These are phyloP conservation scores for Ceratobasidium sp. DNA, from an alignment of 1,284 basidiomycete species.

Conservation along the genomic window DNA sequence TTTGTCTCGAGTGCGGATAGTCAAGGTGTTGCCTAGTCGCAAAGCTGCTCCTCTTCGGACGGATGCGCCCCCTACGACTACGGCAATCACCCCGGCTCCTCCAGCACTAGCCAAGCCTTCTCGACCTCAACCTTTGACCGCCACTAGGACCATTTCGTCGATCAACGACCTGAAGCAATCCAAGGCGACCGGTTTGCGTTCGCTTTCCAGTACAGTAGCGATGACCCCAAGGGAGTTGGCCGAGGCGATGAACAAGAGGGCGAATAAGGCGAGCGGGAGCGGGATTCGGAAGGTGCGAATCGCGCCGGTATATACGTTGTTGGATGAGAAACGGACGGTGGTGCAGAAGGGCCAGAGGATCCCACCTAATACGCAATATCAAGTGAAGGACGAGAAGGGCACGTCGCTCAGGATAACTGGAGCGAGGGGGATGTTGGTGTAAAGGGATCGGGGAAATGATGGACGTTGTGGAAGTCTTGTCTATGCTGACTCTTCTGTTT, in stretches of 20 bases:
- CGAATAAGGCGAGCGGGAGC: neutral
- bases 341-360: slow-evolving; percentile 14
- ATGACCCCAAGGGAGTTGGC: neutral
- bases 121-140: neutral
- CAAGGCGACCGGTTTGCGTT: neutral
- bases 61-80: slow-evolving; percentile 4
- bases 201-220: neutral
- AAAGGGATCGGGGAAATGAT: too few relatives aligned
- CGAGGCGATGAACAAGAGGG: neutral
- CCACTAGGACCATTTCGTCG: neutral
- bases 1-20: neutral
- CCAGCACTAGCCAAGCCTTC: too few relatives aligned
- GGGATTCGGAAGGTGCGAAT: neutral
- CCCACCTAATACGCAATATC: slow-evolving; percentile 6
- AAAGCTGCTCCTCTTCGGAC: neutral
- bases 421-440: neutral
- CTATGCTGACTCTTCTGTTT: too few relatives aligned
- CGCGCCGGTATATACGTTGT: neutral
- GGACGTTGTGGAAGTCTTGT: too few relatives aligned
- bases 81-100: too few relatives aligned
- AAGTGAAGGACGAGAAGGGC: slow-evolving; percentile 7
- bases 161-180: neutral
- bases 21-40: neutral
- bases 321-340: neutral
- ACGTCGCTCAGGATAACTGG: neutral